These are phyloP conservation scores for Lichtheimia corymbifera DNA, from an alignment of 371 early-diverging fungal genomes.

Conservation along the genomic window DNA sequence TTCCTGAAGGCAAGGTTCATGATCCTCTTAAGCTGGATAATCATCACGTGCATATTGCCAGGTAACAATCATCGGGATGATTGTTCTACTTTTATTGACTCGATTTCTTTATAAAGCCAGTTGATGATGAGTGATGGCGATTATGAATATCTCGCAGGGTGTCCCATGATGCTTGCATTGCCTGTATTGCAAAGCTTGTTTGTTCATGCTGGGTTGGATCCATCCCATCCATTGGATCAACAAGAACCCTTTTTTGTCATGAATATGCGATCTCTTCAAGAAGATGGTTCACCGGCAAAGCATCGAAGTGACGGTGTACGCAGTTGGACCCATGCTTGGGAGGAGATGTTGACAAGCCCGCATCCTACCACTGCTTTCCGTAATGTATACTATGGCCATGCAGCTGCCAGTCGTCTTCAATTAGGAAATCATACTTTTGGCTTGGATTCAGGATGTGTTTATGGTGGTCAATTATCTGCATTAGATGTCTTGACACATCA, in stretches of 20 bases:
- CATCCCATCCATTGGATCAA: slow-evolving; percentile 25
- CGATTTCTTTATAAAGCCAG: background rate
- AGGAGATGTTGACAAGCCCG: slow-evolving; percentile 31
- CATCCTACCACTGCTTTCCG: slow-evolving; percentile 4
- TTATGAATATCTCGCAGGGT: slow-evolving; percentile 54
- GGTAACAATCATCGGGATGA: slow-evolving; percentile 22
- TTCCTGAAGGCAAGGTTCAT: slow-evolving; percentile 39
- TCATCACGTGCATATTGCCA: slow-evolving; percentile 43
- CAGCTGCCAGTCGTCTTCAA: slow-evolving; percentile 60
- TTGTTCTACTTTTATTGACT: background rate
- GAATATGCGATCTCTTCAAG: slow-evolving; percentile 61
- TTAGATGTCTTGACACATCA: slow-evolving; percentile 32
- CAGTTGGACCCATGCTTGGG: slow-evolving; percentile 51
- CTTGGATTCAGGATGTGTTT: slow-evolving; percentile 72
- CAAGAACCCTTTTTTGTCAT: slow-evolving; percentile 58
- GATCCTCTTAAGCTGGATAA: slow-evolving; percentile 41
- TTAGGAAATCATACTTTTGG: slow-evolving; percentile 58
- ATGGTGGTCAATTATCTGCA: slow-evolving; percentile 64
- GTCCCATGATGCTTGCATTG: slow-evolving; percentile 62
- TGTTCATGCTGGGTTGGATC: slow-evolving; percentile 72
- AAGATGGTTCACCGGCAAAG: slow-evolving; percentile 32
- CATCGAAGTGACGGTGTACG: background rate
- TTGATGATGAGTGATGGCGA: slow-evolving; percentile 43
- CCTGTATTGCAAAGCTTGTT: slow-evolving; percentile 58
- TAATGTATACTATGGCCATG: slow-evolving; percentile 70